Percentiles rank a stretch among this genome's conserved stretches.
These are phyloP conservation scores for Penicillium paradoxum DNA, from an alignment of 495 filamentous ascomycete genomes.

Conservation along the genomic window DNA sequence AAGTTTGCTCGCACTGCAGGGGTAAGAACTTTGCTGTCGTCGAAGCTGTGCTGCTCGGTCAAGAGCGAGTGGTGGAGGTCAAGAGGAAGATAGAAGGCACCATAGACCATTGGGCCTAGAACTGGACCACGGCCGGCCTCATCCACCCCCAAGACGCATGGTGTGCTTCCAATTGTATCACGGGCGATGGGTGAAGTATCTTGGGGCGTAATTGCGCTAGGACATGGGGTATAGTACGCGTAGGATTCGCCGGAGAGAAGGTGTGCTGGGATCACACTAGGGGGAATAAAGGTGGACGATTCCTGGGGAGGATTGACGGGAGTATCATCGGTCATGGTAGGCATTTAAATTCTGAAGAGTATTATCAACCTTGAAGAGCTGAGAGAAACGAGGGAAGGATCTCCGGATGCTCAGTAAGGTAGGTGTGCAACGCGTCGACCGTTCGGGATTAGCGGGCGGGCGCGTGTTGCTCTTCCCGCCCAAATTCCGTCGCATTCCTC, in stretches of 20 bases:
- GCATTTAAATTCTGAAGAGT: neutral
- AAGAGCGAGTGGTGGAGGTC: conserved; percentile 65
- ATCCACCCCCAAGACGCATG: conserved; percentile 80
- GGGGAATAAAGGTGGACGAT: conserved; percentile 60
- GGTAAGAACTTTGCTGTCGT: conserved; percentile 87
- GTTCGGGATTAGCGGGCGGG: conserved; percentile 37
- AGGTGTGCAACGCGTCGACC: conserved; percentile 35
- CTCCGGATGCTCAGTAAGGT: neutral
- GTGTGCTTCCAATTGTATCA: conserved; percentile 26
- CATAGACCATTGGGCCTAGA: conserved; percentile 96
- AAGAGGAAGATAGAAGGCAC: conserved; percentile 76
- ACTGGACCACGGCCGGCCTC: conserved; percentile 95
- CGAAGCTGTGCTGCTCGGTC: conserved; percentile 71
- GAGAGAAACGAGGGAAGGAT: neutral
- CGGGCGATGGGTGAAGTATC: conserved; percentile 15
- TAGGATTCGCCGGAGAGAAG: conserved; percentile 74
- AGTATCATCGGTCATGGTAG: neutral
- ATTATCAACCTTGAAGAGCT: neutral
- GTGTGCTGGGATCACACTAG: conserved; percentile 59
- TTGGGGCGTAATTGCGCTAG: conserved; percentile 42
- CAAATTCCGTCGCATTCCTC: conserved; percentile 33
- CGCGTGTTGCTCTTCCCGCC: conserved; percentile 28
- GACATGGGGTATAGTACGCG: conserved; percentile 75
- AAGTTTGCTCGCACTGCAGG: conserved; percentile 65
- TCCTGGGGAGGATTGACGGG: conserved; percentile 3